Base-by-base conservation (phyloP, 2,329 filamentous ascomycete species). In the Aaosphaeria arxii region DNA sequence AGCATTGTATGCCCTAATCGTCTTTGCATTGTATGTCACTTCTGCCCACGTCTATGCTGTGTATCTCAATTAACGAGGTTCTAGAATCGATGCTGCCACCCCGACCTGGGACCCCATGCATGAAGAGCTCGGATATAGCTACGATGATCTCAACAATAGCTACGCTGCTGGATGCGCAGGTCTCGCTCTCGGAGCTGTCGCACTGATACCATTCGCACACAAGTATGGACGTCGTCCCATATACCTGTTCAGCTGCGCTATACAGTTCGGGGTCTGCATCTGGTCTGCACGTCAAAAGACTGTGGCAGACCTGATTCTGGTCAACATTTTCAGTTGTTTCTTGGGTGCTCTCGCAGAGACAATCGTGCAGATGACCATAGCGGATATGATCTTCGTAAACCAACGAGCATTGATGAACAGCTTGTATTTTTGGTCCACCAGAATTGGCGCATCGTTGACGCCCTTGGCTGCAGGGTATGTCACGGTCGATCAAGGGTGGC, bases 311-410 rank as follows among this genome's bases (percentile, higher is more conserved):
- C 59, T 77, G 42, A 72, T 76, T 57, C 57, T 69, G 1, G 66
- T 70, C 33, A 77, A 78, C 51, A 52, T 74, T 0, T 40, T 79
- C 11, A 61, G 62, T n/a, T 73, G 77, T 33, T 62, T 77, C 17
- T 58, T 70, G 3, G 77, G 76, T 3, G 72, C 74, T 5, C 48
- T 77, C 0, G 63, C 62, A 30, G 76, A 79, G 54, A 64, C 66
- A 0, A 61, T 78, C 29, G 71, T 77, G 0, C 74, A 77, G 46
- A 73, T 77, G 61, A 77, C 75, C 0, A 69, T 78, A 7, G 69
- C 71, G 7, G 75, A 78, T 52, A 45, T 79, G 40, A 78, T 74
- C 58, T 78, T 78, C 48, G 67, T 78, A 4, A 76, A 78, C 44
- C 64, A 79, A 45, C 67, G 73, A 17, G 76, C 72, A 0, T 59